A percentile compares a stretch with the other conserved stretches of the same genome.
Conservation (phyloP, 345 rosid genomes). For the Corchorus olitorius region DNA sequence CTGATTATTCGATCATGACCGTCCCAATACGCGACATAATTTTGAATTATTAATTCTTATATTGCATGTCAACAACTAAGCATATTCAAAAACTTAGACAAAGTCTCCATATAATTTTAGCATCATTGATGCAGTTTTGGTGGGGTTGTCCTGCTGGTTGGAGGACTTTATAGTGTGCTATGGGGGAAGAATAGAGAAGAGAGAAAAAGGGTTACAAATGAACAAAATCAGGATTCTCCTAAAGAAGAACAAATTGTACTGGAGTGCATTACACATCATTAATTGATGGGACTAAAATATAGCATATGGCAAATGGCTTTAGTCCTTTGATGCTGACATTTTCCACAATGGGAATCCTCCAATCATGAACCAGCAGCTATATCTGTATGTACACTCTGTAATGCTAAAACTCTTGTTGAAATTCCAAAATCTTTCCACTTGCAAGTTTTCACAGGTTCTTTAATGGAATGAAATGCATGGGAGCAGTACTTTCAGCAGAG, state of each 20-base stretch:
- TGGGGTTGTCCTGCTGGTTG: conserved; percentile 72
- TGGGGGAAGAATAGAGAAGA: conserved; percentile 86
- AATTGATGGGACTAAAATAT: conserved; percentile 11
- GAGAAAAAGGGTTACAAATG: conserved; percentile 18
- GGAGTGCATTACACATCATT: conserved; percentile 38
- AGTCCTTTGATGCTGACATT: neutral
- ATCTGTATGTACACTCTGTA: neutral
- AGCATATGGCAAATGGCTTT: too few species aligned
- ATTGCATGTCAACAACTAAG: neutral
- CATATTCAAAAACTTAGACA: neutral
- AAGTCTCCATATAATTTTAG: neutral
- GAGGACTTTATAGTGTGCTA: conserved; percentile 71
- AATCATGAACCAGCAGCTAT: neutral
- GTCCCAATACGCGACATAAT: neutral
- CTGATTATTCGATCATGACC: neutral
- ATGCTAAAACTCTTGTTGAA: neutral
- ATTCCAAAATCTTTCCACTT: neutral
- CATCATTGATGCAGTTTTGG: conserved; percentile 49
- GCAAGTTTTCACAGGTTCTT: neutral
- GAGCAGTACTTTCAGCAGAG: too few species aligned
- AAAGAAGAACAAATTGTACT: conserved; percentile 37
- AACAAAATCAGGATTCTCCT: conserved; percentile 27
- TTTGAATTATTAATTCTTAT: neutral
- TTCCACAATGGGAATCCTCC: conserved; percentile 4
- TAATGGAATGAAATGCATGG: neutral